A percentile compares a stretch with the other conserved stretches of the same genome.
Conservation (phyloP, 352 stramenopile genomes). For the Globisporangium orthogonon region DNA sequence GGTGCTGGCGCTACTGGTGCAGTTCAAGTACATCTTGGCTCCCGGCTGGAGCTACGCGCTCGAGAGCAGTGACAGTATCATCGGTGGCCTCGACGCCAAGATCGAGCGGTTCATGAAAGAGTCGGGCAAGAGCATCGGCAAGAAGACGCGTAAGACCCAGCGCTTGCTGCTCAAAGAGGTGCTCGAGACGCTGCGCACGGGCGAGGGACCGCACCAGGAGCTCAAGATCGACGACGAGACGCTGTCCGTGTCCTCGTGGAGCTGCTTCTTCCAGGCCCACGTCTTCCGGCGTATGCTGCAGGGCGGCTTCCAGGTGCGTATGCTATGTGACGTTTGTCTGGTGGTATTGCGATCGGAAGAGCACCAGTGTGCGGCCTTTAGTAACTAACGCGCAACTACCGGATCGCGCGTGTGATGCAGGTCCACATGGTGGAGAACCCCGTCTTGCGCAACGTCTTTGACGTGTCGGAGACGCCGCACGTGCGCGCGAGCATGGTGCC, state of each 20-base stretch:
- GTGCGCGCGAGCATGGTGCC: constrained; percentile 42
- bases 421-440: constrained; percentile 49
- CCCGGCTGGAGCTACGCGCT: constrained; percentile 38
- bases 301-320: constrained; percentile 51
- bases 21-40: constrained; percentile 46
- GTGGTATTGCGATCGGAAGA: too few relatives aligned
- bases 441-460: constrained; percentile 54
- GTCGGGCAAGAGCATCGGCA: constrained; percentile 61
- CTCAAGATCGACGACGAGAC: constrained; percentile 49
- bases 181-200: constrained; percentile 47
- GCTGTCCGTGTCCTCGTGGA: constrained; percentile 48
- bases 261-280: constrained; percentile 58
- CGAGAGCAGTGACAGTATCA: constrained; percentile 29
- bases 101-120: constrained; percentile 58
- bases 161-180: constrained; percentile 65
- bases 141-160: constrained; percentile 64
- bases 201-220: constrained; percentile 47
- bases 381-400: too few relatives aligned
- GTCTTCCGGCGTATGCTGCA: constrained; percentile 46
- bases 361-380: too few relatives aligned
- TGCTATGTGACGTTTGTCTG: neutral
- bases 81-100: constrained; percentile 42
- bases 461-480: constrained; percentile 42
- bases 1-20: constrained; percentile 49
- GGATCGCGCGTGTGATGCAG: too few relatives aligned